Base-by-base conservation (phyloP, 2,329 filamentous ascomycete genomes). In the Chrysoporthe puriensis region DNA sequence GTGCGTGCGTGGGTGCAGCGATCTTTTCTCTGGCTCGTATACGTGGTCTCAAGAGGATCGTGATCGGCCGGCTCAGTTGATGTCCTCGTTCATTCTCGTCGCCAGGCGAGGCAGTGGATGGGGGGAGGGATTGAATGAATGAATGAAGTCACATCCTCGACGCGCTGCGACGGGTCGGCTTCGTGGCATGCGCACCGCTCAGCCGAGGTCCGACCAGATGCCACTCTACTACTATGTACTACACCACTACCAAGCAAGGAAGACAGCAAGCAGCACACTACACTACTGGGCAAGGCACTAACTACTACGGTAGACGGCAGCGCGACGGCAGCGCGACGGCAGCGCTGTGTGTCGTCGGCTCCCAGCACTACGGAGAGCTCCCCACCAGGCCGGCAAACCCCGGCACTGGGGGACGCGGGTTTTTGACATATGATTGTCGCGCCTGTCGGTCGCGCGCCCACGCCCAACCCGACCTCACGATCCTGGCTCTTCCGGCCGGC, bases 21-120 rank as follows among this genome's bases (percentile, higher is more conserved):
- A 18, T 42, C 21, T 57, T 44, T 46, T 8, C 26, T 26, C 26
- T 26, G 26, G 26, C 26, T 26, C 26, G 26, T 26, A 26, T 26
- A 26, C 26, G 26, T 0, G 26, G 26, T 26, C 26, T 26, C 26
- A 26, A 26, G 26, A 26, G 26, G 26, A 26, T 26, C 26, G 26
- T 26, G 26, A 26, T 26, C 26, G 26, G 26, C 26, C 4, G 26
- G 18, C 18, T 57, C 59, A 67, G 67, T 69, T 64, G 62, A 67
- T 69, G 57, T 67, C 67, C 48, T 64, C 67, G 36, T 67, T 69
- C 62, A 69, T 67, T 34, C 64, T 62, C 59, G 52, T 52, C 54
- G 59, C 59, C 63, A 54, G 26, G 9, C 26, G 43, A 52, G 43
- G 7, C 16, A 11, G 26, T 32, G 21, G 16, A 0, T n/a, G 5